phyloP scores from a whole-genome alignment of 345 rosid genomes.

The Pugionium cornutum region DNA sequence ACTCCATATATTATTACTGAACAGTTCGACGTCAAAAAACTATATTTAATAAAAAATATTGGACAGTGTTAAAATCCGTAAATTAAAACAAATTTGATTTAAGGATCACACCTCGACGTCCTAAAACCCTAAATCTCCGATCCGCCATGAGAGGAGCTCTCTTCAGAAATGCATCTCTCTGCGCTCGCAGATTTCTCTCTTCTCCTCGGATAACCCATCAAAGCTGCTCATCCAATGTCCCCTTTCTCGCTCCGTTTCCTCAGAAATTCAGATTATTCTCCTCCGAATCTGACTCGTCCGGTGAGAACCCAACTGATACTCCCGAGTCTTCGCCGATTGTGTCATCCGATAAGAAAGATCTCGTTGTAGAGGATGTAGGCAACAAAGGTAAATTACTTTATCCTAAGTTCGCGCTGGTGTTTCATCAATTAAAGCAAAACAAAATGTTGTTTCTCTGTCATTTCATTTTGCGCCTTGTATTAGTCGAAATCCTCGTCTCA shows the following conservation, averaged over 20 bases:
- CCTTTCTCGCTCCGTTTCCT: slow-evolving; percentile 2
- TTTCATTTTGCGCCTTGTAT: neutral
- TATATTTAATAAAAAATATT: too few species aligned
- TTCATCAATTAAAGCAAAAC: neutral
- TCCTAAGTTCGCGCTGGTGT: neutral
- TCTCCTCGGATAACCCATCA: slow-evolving; percentile 29
- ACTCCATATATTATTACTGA: too few species aligned
- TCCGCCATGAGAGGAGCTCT: slow-evolving; percentile 46
- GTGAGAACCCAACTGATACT: slow-evolving; percentile 20
- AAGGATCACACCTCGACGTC: slow-evolving; percentile 12
- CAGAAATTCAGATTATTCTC: slow-evolving; percentile 44
- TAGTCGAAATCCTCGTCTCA: slow-evolving; percentile 12
- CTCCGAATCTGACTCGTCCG: slow-evolving; percentile 44
- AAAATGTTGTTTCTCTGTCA: neutral
- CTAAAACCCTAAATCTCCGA: slow-evolving; percentile 42
- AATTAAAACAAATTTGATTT: slow-evolving; percentile 4
- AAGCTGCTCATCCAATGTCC: neutral
- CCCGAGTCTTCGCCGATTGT: slow-evolving; percentile 12
- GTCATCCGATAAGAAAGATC: slow-evolving; percentile 9
- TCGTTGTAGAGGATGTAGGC: slow-evolving; percentile 41
- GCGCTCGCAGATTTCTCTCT: slow-evolving; percentile 31
- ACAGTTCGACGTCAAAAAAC: too few species aligned
- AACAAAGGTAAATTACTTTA: slow-evolving; percentile 40
- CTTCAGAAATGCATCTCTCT: slow-evolving; percentile 39
- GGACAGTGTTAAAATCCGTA: slow-evolving; percentile 23